Conservation (phyloP, 2,329 filamentous ascomycete species). For the Cordyceps pruinosa region DNA sequence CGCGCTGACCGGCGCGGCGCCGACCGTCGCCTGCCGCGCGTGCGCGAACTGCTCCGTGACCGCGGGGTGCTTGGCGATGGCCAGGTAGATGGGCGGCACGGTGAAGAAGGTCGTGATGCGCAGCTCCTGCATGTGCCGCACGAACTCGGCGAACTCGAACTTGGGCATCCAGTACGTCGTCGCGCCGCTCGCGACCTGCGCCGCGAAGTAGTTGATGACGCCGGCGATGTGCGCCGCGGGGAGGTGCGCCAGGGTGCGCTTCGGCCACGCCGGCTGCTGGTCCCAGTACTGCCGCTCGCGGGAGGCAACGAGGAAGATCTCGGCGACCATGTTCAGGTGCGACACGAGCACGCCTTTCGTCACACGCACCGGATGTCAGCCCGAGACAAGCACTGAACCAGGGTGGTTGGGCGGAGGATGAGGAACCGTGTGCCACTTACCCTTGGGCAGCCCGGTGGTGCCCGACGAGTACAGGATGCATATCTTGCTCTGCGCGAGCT, state of each 20-base stretch:
- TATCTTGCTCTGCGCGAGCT: conserved; percentile 35
- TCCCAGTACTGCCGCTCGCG: conserved; percentile 24
- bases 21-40: conserved; percentile 40
- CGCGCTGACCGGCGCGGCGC: conserved; percentile 50
- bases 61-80: conserved; percentile 48
- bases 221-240: conserved; percentile 42
- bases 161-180: conserved; percentile 56
- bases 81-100: conserved; percentile 54
- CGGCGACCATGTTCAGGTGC: conserved; percentile 37
- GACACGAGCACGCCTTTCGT: conserved; percentile 34
- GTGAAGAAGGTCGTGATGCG: conserved; percentile 49
- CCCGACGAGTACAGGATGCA: conserved; percentile 42
- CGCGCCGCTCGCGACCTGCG: conserved; percentile 35
- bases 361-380: background rate
- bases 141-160: conserved; percentile 51
- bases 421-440: conserved; percentile 10
- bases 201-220: conserved; percentile 36
- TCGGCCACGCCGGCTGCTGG: conserved; percentile 22
- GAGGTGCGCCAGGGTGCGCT: conserved; percentile 35
- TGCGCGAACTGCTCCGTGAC: conserved; percentile 50
- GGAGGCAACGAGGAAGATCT: conserved; percentile 25
- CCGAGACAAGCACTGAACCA: background rate
- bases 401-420: background rate
- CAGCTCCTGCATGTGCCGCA: conserved; percentile 43
- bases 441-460: conserved; percentile 43